phyloP scores from a whole-genome alignment of 179 eudicot species.

The Spergularia azorica region DNA sequence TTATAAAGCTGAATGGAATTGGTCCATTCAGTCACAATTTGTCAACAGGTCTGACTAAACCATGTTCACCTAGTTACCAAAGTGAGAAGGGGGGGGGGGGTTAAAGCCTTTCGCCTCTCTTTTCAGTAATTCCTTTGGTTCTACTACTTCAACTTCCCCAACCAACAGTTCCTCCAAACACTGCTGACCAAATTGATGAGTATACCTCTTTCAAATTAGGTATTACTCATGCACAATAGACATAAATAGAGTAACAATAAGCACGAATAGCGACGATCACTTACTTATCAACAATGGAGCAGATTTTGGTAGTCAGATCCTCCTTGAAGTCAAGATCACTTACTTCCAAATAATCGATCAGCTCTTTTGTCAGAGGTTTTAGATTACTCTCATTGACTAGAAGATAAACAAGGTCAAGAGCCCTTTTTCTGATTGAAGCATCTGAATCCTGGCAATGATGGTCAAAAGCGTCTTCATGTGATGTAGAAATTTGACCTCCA shows the following conservation, averaged over 20 bases:
- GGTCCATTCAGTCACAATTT: too few relatives aligned
- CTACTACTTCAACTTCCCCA: background rate
- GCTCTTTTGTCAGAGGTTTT: slow-evolving; percentile 83
- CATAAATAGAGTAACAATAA: background rate
- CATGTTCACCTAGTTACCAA: too few relatives aligned
- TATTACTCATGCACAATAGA: background rate
- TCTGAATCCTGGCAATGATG: slow-evolving; percentile 74
- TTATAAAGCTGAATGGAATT: too few relatives aligned
- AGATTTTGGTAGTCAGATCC: slow-evolving; percentile 90
- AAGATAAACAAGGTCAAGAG: slow-evolving; percentile 93
- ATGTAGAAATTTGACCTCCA: background rate
- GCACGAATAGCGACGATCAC: slow-evolving; percentile 23
- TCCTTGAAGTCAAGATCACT: slow-evolving; percentile 90
- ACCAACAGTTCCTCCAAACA: background rate
- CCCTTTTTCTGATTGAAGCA: slow-evolving; percentile 94
- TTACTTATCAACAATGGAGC: slow-evolving; percentile 97
- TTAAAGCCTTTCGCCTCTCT: background rate
- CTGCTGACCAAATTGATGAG: too few relatives aligned
- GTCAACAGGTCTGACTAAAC: too few relatives aligned
- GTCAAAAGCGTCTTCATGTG: slow-evolving; percentile 4
- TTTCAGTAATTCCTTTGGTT: background rate
- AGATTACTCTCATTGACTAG: slow-evolving; percentile 94
- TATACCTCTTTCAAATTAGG: background rate
- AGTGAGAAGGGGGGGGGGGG: background rate
- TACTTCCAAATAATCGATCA: slow-evolving; percentile 85